These are phyloP conservation scores for Forsythia viridissima DNA, from an alignment of 257 asterid species.

Conservation along the genomic window DNA sequence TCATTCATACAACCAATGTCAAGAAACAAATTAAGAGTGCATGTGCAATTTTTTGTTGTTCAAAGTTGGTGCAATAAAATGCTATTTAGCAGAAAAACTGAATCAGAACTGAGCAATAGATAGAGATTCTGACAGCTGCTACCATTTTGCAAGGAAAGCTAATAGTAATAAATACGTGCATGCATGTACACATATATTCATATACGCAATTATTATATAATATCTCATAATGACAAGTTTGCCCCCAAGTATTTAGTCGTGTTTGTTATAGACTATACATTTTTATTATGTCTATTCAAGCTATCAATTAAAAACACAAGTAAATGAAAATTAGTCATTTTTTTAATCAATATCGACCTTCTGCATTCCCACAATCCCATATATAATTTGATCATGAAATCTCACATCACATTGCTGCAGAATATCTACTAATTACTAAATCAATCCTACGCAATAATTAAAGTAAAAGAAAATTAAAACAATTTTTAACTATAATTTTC, in stretches of 20 bases:
- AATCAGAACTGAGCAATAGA: background rate
- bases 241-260: background rate
- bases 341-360: background rate
- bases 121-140: background rate
- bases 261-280: background rate
- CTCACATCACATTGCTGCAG: background rate
- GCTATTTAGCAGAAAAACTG: background rate
- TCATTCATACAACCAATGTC: slow-evolving; percentile 12
- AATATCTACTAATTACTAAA: too few species aligned
- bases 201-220: background rate
- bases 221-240: background rate
- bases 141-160: background rate
- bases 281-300: background rate
- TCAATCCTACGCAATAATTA: background rate
- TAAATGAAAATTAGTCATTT: background rate
- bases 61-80: background rate
- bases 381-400: background rate
- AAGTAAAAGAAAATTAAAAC: background rate
- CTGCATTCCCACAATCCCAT: background rate
- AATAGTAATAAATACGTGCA: background rate
- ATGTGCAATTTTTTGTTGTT: background rate
- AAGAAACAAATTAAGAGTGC: background rate
- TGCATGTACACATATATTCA: background rate
- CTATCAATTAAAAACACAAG: background rate
- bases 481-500: too few species aligned